Evolutionary conservation across 768 basidiomycete species (phyloP).

Genomic region (Leccinum barrowsii): DNA sequence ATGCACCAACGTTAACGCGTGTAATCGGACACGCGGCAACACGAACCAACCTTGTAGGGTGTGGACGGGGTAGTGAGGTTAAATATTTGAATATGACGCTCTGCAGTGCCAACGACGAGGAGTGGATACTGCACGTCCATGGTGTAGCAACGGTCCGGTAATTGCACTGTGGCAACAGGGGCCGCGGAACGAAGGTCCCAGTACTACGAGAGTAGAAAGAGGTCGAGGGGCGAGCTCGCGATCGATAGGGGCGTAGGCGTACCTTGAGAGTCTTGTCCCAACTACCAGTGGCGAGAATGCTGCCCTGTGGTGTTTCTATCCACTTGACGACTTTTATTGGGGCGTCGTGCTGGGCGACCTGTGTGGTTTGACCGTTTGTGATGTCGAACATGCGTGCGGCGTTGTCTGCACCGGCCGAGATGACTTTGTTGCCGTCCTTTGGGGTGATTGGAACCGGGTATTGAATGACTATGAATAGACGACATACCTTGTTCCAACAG

Average conservation of each 20-base stretch:
- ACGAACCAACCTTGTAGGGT: constrained; percentile 61
- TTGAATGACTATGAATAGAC: background rate
- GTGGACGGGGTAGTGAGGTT: constrained; percentile 80
- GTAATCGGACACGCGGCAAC: constrained; percentile 2
- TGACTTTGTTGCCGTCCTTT: constrained; percentile 85
- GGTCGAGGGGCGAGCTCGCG: background rate
- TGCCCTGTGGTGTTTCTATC: constrained; percentile 70
- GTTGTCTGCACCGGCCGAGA: constrained; percentile 94
- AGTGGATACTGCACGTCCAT: constrained; percentile 79
- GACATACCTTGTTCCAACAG: constrained; percentile 82
- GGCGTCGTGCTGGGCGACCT: constrained; percentile 89
- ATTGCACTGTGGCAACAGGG: constrained; percentile 72
- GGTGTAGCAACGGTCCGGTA: constrained; percentile 90
- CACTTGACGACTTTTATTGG: constrained; percentile 81
- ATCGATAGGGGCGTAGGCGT: constrained; percentile 2
- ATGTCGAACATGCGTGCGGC: constrained; percentile 93
- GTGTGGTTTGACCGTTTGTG: constrained; percentile 71
- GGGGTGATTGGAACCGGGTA: constrained; percentile 1
- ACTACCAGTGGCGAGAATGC: constrained; percentile 87
- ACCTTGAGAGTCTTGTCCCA: constrained; percentile 99
- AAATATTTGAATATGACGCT: constrained; percentile 86
- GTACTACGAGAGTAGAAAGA: constrained; percentile 53
- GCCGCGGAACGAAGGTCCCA: constrained; percentile 84
- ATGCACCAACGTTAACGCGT: constrained; percentile 1
- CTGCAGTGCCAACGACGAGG: constrained; percentile 91